Base-by-base conservation (phyloP, 106 monocot genomes). In the Phalaenopsis equestris region DNA sequence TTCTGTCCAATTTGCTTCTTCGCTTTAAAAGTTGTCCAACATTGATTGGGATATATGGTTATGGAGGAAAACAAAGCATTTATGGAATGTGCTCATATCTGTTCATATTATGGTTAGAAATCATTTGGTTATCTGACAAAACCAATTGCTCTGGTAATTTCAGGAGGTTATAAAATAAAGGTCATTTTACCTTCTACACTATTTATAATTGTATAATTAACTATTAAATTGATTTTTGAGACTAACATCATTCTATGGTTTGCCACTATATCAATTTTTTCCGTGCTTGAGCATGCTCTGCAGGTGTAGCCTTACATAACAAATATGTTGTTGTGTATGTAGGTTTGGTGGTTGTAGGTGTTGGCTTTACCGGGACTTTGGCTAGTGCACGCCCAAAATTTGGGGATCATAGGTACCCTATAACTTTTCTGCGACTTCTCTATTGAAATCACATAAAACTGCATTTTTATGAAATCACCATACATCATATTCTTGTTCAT, bases 351-450 rank as follows among this genome's bases (percentile, higher is more conserved):
- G 86, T 95, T 80, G 61, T 93, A 67, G 95, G 95, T 78, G 89
- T 95, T 80, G 95, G 90, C 58, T 95, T 93, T 86, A 88, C 95
- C 67, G 93, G 95, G 52, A 93, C 93, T 86, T 84, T 95, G 70
- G 95, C 93, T 36, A 93, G 83, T 73, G 24, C 80, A 73, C 77
- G 23, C 67, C 82, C 87, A 68, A 95, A 95, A 77, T 85, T 17
- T 81, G 95, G 95, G 15, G 89, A 87, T 39, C 95, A 93, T 64
- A 89, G 93, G 95, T 95, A 95, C 56, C 45, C 19, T 56, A 75
- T 42, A 21, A 6, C 9, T 75, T 74, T 49, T 41, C 64, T 58
- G 16, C 24, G 65, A 78, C 24, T 52, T 42, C n/a, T 74, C 43
- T 74, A 45, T 38, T 41, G 30, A 38, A 74, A 45, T 18, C 74